These are phyloP conservation scores for Penicillium malachiteum DNA, from an alignment of 495 filamentous ascomycete genomes.

Conservation along the genomic window DNA sequence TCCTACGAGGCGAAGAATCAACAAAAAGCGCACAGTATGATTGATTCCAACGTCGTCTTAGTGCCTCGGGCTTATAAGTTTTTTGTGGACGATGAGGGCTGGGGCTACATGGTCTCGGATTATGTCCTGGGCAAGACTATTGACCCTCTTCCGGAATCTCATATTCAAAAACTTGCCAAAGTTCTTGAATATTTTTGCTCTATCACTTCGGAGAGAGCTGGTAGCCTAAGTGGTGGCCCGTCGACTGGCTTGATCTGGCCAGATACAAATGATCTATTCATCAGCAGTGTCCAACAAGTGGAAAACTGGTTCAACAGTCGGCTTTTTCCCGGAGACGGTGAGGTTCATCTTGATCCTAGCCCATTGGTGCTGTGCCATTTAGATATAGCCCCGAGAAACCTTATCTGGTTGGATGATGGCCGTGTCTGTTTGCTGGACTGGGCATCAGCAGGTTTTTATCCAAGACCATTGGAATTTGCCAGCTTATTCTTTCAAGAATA, in stretches of 20 bases:
- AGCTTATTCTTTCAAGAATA: constrained; percentile 9
- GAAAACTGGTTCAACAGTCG: constrained; percentile 12
- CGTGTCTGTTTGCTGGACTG: constrained; percentile 14
- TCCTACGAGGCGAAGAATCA: constrained; percentile 5
- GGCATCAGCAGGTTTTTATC: constrained; percentile 18
- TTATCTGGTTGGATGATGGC: constrained; percentile 12
- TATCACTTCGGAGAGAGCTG: not conserved
- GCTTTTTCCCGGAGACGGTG: constrained; percentile 7
- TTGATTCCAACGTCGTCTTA: not conserved
- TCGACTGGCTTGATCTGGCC: constrained; percentile 3
- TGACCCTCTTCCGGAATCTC: constrained; percentile 8
- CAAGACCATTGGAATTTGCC: constrained; percentile 5
- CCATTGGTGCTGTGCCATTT: constrained; percentile 12
- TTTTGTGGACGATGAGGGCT: constrained; percentile 1
- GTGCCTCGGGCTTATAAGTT: not conserved
- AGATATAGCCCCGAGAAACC: too few relatives aligned
- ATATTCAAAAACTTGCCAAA: constrained; percentile 2
- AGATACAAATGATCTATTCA: constrained; percentile 5
- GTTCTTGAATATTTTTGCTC: constrained; percentile 5
- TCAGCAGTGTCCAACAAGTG: constrained; percentile 7
- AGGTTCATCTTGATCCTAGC: constrained; percentile 5
- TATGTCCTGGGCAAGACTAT: constrained; percentile 1
- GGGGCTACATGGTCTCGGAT: constrained; percentile 1
- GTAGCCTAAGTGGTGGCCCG: constrained; percentile 5
- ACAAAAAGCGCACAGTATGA: constrained; percentile 2